phyloP scores from a whole-genome alignment of 768 basidiomycete species.

The Tylopilus plumbeoviolaceoides region DNA sequence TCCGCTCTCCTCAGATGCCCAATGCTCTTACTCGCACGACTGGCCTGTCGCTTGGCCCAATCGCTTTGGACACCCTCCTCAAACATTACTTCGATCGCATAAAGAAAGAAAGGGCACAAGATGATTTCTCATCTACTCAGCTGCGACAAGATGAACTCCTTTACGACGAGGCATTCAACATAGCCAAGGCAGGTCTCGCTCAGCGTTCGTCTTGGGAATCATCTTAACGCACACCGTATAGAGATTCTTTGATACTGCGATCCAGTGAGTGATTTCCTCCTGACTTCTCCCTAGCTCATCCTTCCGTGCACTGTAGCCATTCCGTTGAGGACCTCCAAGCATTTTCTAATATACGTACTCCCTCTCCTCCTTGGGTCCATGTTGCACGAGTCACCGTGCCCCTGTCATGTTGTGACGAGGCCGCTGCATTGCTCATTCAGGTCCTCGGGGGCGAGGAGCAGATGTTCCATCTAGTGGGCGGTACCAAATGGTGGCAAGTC shows the following conservation, averaged over 20 bases:
- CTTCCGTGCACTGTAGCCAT: slow-evolving; percentile 45
- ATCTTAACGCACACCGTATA: slow-evolving; percentile 33
- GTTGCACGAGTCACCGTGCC: slow-evolving; percentile 71
- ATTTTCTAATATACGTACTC: slow-evolving; percentile 78
- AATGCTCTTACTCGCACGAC: slow-evolving; percentile 62
- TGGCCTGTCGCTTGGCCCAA: slow-evolving; percentile 63
- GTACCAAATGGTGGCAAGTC: slow-evolving; percentile 98
- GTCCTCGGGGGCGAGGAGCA: slow-evolving; percentile 83
- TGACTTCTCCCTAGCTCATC: background rate
- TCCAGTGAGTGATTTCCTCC: slow-evolving; percentile 44
- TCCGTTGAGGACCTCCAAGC: slow-evolving; percentile 79
- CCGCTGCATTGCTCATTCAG: slow-evolving; percentile 66
- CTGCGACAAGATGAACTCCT: slow-evolving; percentile 71
- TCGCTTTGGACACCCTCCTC: slow-evolving; percentile 73
- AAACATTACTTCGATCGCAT: slow-evolving; percentile 79
- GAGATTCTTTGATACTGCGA: slow-evolving; percentile 74
- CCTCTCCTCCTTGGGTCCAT: slow-evolving; percentile 80
- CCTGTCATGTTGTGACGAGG: slow-evolving; percentile 68
- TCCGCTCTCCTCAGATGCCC: slow-evolving; percentile 21
- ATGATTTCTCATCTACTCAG: slow-evolving; percentile 40
- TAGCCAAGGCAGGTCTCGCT: slow-evolving; percentile 55
- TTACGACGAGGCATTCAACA: slow-evolving; percentile 76
- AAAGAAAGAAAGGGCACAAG: slow-evolving; percentile 38
- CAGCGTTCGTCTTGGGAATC: background rate
- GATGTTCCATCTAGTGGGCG: slow-evolving; percentile 71